phyloP scores from a whole-genome alignment of 2,329 filamentous ascomycete species.

The Fusarium concolor region DNA sequence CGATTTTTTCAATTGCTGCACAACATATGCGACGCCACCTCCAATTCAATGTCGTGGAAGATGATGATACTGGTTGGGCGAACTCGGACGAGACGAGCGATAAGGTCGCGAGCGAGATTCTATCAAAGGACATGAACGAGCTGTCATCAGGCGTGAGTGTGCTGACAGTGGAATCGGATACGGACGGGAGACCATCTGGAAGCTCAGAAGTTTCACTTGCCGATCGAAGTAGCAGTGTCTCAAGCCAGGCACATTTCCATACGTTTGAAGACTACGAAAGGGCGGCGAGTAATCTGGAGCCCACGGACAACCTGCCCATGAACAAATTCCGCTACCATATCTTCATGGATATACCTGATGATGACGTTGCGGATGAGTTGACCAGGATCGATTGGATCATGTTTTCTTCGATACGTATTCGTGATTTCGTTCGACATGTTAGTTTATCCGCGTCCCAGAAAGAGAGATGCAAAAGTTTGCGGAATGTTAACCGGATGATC shows the following conservation, averaged over 20 bases:
- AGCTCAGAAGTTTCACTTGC: slow-evolving; percentile 59
- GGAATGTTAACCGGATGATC: slow-evolving; percentile 94
- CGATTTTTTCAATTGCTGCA: slow-evolving; percentile 85
- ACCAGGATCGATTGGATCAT: slow-evolving; percentile 98
- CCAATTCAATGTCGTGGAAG: slow-evolving; percentile 77
- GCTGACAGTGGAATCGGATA: slow-evolving; percentile 61
- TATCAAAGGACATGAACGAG: slow-evolving; percentile 56
- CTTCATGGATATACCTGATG: slow-evolving; percentile 87
- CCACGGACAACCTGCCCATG: slow-evolving; percentile 75
- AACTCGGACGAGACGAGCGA: slow-evolving; percentile 72
- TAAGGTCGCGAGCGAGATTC: slow-evolving; percentile 50
- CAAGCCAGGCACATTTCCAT: slow-evolving; percentile 68
- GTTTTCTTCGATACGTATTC: slow-evolving; percentile 93
- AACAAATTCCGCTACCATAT: slow-evolving; percentile 90
- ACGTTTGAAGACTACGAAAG: slow-evolving; percentile 83
- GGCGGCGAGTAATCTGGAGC: slow-evolving; percentile 78
- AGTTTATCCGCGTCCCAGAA: slow-evolving; percentile 78
- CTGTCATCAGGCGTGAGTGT: slow-evolving; percentile 58
- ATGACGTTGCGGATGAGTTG: slow-evolving; percentile 89
- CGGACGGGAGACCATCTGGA: slow-evolving; percentile 58
- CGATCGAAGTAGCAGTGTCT: slow-evolving; percentile 54
- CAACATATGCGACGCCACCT: slow-evolving; percentile 86
- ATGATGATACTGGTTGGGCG: slow-evolving; percentile 96
- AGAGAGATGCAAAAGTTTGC: slow-evolving; percentile 79
- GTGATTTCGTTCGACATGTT: slow-evolving; percentile 92